A percentile compares a stretch with the other conserved stretches of the same genome.
These are phyloP conservation scores for Prunus kanzakura DNA, from an alignment of 306 rosid genomes.

Conservation along the genomic window DNA sequence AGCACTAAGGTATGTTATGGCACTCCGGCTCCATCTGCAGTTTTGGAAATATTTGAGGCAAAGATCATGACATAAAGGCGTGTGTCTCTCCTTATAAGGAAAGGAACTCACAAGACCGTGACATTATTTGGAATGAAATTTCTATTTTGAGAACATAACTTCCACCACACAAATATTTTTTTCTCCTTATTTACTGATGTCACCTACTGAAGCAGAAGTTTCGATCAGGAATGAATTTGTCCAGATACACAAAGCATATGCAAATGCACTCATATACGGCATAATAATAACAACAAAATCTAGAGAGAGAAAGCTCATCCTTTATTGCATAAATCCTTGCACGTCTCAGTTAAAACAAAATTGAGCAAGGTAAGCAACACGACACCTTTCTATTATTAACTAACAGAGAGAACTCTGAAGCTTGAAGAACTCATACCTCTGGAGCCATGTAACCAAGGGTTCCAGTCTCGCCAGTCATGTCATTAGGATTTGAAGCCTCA, in stretches of 20 bases:
- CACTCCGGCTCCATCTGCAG: background rate
- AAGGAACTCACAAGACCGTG: background rate
- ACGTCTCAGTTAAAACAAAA: background rate
- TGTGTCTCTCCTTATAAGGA: background rate
- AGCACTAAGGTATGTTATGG: background rate
- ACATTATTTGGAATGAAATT: background rate
- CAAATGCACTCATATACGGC: background rate
- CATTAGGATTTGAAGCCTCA: slow-evolving; percentile 98
- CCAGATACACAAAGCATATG: background rate
- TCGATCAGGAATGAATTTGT: background rate
- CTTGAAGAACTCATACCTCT: slow-evolving; percentile 52
- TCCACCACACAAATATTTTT: background rate
- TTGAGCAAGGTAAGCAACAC: background rate
- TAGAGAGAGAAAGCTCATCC: background rate
- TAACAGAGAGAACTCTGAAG: background rate
- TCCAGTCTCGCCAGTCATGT: slow-evolving; percentile 99
- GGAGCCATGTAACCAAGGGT: slow-evolving; percentile 98
- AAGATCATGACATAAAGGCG: background rate
- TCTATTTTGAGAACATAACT: background rate
- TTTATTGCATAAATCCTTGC: background rate
- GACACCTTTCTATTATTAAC: slow-evolving; percentile 11
- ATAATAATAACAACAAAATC: background rate
- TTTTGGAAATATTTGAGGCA: background rate
- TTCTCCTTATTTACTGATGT: background rate
- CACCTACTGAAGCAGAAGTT: background rate